Conservation (phyloP, 192 early-diverging fungal genomes). For the Ambispora gerdemannii region DNA sequence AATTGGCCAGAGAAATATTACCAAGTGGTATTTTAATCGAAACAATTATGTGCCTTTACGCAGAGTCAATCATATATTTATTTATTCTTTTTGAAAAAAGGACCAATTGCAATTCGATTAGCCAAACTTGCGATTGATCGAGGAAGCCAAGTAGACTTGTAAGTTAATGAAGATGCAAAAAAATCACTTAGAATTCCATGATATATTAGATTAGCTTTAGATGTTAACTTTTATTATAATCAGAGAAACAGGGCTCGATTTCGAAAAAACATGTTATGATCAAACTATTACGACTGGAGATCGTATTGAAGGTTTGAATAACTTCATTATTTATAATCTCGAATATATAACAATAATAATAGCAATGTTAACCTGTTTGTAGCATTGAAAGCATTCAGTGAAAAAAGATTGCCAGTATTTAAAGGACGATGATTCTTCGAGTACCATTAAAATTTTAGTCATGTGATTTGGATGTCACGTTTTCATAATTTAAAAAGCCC, state of each 20-base stretch:
- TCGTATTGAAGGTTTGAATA: slow-evolving; percentile 72
- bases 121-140: slow-evolving; percentile 88
- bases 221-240: neutral
- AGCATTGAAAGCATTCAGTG: slow-evolving; percentile 45
- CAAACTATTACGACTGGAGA: slow-evolving; percentile 94
- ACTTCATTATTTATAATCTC: neutral
- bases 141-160: slow-evolving; percentile 77
- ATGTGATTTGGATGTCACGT: no score
- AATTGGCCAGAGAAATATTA: slow-evolving; percentile 74
- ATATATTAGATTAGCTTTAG: neutral
- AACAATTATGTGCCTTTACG: no score
- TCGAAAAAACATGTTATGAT: slow-evolving; percentile 94
- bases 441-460: no score
- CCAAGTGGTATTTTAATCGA: slow-evolving; percentile 41
- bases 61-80: neutral
- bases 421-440: slow-evolving; percentile 38
- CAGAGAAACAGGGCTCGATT: slow-evolving; percentile 77
- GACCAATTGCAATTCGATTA: slow-evolving; percentile 85
- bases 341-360: neutral
- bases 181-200: neutral
- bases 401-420: slow-evolving; percentile 36
- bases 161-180: no score
- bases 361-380: neutral
- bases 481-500: no score
- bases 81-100: slow-evolving; percentile 37